phyloP scores from a whole-genome alignment of 345 rosid species.

The Stellera chamaejasme region DNA sequence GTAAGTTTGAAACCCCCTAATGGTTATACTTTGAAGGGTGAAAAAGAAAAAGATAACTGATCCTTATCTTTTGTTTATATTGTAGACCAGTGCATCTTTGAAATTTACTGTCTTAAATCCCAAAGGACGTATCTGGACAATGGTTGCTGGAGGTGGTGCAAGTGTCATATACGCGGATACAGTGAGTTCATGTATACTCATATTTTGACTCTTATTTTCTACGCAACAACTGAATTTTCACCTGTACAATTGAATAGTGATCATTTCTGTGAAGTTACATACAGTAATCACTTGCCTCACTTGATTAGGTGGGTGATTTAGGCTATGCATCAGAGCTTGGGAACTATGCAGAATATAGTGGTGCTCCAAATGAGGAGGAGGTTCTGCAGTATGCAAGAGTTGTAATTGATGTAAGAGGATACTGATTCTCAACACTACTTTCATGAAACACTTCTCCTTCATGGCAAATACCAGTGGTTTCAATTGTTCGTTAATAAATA shows the following conservation, averaged over 20 bases:
- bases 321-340: conserved; percentile 97
- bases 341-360: conserved; percentile 96
- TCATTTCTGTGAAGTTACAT: neutral
- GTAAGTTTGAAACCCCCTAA: too few relatives aligned
- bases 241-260: too few relatives aligned
- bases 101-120: conserved; percentile 93
- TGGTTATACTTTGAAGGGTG: too few relatives aligned
- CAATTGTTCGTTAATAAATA: conserved; percentile 2
- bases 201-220: neutral
- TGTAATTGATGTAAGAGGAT: conserved; percentile 68
- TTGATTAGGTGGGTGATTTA: conserved; percentile 85
- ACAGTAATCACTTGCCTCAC: conserved; percentile 1
- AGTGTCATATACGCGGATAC: conserved; percentile 98
- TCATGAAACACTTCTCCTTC: neutral
- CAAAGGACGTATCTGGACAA: conserved; percentile 96
- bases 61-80: conserved; percentile 8
- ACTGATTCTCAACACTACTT: neutral
- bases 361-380: conserved; percentile 98
- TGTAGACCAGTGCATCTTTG: conserved; percentile 93
- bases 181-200: conserved; percentile 25
- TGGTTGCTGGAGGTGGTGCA: conserved; percentile 99
- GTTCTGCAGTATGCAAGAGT: conserved; percentile 98
- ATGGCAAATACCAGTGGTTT: conserved; percentile 1
- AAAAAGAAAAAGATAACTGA: neutral
- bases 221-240: too few relatives aligned